Percentiles rank a stretch among this genome's conserved stretches.
Evolutionary conservation across 208 protist genomes (phyloP).

Genomic region (Leishmania aethiopica): DNA sequence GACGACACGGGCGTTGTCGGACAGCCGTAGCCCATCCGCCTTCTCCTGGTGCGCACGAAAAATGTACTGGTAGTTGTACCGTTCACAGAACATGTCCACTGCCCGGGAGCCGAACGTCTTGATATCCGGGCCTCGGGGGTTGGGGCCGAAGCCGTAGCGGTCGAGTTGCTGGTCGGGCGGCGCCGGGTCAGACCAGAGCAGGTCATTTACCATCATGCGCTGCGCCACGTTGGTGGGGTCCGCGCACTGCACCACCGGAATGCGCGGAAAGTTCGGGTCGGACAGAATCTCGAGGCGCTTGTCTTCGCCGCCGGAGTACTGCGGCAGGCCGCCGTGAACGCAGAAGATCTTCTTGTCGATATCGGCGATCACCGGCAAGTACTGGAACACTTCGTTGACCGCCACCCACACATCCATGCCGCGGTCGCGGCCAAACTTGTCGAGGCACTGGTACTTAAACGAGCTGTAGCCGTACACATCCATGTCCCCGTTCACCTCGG

Average conservation of each 20-base stretch:
- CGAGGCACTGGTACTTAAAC: conserved; percentile 92
- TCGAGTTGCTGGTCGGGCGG: conserved; percentile 85
- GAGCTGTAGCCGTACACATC: conserved; percentile 93
- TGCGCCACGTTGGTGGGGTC: conserved; percentile 84
- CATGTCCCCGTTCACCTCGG: conserved; percentile 93
- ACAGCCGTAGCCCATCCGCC: conserved; percentile 89
- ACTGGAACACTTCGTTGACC: conserved; percentile 94
- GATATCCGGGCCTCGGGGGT: conserved; percentile 87
- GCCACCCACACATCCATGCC: conserved; percentile 90
- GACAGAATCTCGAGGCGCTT: conserved; percentile 85
- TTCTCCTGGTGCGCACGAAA: conserved; percentile 94
- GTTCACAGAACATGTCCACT: conserved; percentile 92
- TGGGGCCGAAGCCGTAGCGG: conserved; percentile 90
- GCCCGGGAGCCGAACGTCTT: conserved; percentile 89
- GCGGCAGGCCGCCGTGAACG: conserved; percentile 94
- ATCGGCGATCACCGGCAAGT: conserved; percentile 90
- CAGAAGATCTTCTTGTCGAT: conserved; percentile 96
- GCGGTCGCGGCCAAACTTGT: conserved; percentile 86
- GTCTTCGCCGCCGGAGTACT: conserved; percentile 89
- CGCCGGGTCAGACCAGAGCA: conserved; percentile 90
- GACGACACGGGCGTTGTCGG: conserved; percentile 89
- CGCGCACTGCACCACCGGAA: conserved; percentile 85
- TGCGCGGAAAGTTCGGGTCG: conserved; percentile 84
- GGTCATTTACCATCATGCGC: conserved; percentile 92
- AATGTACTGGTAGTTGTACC: conserved; percentile 94